phyloP scores from a whole-genome alignment of 169 alveolate genomes.

The Plasmodium ovale region DNA sequence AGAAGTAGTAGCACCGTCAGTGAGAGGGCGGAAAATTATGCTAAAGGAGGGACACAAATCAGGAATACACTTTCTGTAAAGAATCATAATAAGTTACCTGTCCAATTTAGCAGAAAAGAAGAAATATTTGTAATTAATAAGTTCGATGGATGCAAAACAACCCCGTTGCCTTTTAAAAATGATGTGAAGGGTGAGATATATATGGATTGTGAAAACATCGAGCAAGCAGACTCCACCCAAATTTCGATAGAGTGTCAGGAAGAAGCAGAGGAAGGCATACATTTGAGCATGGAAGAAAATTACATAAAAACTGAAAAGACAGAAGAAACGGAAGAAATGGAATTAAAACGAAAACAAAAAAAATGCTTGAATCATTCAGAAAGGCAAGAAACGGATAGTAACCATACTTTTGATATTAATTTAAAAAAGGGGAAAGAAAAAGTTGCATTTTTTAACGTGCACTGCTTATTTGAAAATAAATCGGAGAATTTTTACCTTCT shows the following conservation, averaged over 20 bases:
- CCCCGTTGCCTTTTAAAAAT: background rate
- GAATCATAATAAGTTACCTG: background rate
- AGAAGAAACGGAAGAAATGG: background rate
- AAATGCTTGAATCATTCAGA: background rate
- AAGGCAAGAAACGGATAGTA: background rate
- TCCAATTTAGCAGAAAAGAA: background rate
- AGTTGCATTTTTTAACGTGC: constrained; percentile 41
- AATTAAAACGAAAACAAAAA: background rate
- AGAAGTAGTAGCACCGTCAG: background rate
- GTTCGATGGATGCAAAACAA: background rate
- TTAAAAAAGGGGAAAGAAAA: background rate
- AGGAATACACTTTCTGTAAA: background rate
- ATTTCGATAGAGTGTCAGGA: background rate
- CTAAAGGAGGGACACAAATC: background rate
- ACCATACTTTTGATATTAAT: no score
- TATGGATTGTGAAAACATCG: background rate
- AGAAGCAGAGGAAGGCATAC: background rate
- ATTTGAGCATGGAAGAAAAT: background rate
- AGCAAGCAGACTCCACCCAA: background rate
- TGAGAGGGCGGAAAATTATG: background rate
- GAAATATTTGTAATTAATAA: background rate
- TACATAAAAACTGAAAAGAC: background rate
- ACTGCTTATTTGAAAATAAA: constrained; percentile 65
- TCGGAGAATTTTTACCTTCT: constrained; percentile 39
- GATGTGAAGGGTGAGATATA: background rate